Base-by-base conservation (phyloP, 2,329 filamentous ascomycete genomes). In the Scytalidium lignicola region DNA sequence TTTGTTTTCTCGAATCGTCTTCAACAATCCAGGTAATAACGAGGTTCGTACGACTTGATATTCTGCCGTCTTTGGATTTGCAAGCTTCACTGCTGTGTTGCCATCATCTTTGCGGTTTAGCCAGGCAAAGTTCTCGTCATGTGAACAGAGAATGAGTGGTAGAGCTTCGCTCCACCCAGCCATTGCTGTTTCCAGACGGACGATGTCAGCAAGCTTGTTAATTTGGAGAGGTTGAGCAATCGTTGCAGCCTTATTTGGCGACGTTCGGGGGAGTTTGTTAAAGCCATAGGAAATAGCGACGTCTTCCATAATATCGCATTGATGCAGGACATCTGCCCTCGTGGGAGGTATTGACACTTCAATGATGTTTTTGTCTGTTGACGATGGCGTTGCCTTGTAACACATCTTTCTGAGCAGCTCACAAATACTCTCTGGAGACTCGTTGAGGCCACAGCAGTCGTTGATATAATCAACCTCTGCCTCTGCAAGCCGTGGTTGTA, bases 301-400 rank as follows among this genome's bases (percentile, higher is more conserved):
- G 65, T 99, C 95, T 72, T 99, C 93, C 92, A 99, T 99, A 58
- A 99, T 88, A 66, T 99, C 93, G 61, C 90, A 95, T 65, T 96
- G 88, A 69, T 99, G 93, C 26, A 99, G 83, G 40, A 99, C 86
- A 67, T 99, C 93, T 43, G 93, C 92, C 54, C 93, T 83, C 43
- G 91, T 97, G 26, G 91, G 82, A 8, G 93, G 93, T 20, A 97
- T 81, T 29, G 85, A 79, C 22, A 97, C 84, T 62, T 95, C 86
- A 52, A 95, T 75, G 44, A 93, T 72, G 64, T 88, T 84, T 48
- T 79, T 69, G 53, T 86, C 78, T 53, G 80, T 78, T 48, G 76
- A 71, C 0, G 90, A 93, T 2, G 90, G 91, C 51, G 78, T 80
- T 23, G 90, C 90, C n/a, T 75, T 73, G 70, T 90, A 89, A 28